Conservation (phyloP, 2,329 filamentous ascomycete genomes). For the Fusarium chlamydosporum region DNA sequence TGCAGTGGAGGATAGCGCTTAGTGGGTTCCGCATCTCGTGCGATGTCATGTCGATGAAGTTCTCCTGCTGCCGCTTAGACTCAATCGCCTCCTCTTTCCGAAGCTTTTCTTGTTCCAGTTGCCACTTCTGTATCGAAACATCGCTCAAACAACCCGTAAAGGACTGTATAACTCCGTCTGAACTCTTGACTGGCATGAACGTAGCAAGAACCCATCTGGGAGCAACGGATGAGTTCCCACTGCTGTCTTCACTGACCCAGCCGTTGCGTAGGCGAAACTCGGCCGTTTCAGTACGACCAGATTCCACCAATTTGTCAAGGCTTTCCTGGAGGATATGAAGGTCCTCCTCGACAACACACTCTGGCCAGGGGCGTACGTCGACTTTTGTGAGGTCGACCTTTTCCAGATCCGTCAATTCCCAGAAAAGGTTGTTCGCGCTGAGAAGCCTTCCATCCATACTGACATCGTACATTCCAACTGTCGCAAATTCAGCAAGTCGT, state of each 20-base stretch:
- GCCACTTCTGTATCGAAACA: conserved; percentile 65
- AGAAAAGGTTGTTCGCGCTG: conserved; percentile 68
- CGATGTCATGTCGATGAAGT: conserved; percentile 82
- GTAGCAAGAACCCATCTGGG: conserved; percentile 66
- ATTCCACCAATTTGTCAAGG: conserved; percentile 57
- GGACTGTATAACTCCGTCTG: conserved; percentile 63
- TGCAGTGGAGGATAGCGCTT: conserved; percentile 80
- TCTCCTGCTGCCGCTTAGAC: conserved; percentile 78
- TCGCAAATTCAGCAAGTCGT: conserved; percentile 67
- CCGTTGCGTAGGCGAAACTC: conserved; percentile 65
- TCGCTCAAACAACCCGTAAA: conserved; percentile 64
- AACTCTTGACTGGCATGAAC: conserved; percentile 64
- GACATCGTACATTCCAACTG: conserved; percentile 69
- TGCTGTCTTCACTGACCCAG: conserved; percentile 62
- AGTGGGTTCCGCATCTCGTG: conserved; percentile 82
- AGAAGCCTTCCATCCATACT: conserved; percentile 64
- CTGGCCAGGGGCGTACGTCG: conserved; percentile 61
- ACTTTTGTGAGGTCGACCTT: conserved; percentile 58
- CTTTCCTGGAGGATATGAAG: conserved; percentile 57
- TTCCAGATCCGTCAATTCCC: conserved; percentile 65
- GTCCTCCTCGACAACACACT: conserved; percentile 63
- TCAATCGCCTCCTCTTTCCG: conserved; percentile 70
- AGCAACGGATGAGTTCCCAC: conserved; percentile 60
- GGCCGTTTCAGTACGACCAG: conserved; percentile 61
- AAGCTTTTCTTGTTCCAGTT: conserved; percentile 64